phyloP scores from a whole-genome alignment of 148 eudicot genomes.

The Rhododendron vialii region DNA sequence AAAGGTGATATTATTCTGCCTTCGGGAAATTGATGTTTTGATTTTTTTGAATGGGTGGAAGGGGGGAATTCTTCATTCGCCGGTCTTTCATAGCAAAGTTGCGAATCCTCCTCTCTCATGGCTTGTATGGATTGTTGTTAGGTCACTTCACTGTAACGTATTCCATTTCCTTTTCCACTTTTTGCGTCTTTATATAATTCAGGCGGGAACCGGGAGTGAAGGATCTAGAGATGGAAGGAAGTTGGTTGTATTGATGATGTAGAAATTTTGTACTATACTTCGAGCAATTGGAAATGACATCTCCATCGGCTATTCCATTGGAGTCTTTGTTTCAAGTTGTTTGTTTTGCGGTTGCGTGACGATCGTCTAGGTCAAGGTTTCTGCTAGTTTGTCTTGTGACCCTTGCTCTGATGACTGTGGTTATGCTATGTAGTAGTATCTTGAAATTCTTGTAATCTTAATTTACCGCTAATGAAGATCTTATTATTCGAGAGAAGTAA shows the following conservation, averaged over 20 bases:
- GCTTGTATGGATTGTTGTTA: background rate
- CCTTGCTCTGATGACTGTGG: background rate
- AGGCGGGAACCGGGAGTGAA: background rate
- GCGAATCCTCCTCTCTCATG: background rate
- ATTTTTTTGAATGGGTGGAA: background rate
- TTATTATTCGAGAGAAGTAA: background rate
- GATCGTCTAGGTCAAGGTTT: background rate
- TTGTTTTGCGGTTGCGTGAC: background rate
- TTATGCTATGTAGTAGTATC: background rate
- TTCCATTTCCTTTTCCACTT: background rate
- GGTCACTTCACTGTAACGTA: background rate
- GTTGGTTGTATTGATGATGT: constrained; percentile 9
- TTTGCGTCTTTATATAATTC: background rate
- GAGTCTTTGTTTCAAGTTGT: background rate
- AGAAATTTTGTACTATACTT: background rate
- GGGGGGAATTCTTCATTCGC: background rate
- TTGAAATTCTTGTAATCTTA: background rate
- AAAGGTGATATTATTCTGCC: constrained; percentile 20
- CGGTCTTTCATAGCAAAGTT: background rate
- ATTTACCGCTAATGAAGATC: background rate
- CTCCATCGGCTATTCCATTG: background rate
- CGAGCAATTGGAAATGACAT: background rate
- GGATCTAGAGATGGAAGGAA: constrained; percentile 10
- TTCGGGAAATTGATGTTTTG: background rate
- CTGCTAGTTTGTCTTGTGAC: background rate